These are phyloP conservation scores for Ceratocystis alfenasii DNA, from an alignment of 2,329 filamentous ascomycete genomes.

Conservation along the genomic window DNA sequence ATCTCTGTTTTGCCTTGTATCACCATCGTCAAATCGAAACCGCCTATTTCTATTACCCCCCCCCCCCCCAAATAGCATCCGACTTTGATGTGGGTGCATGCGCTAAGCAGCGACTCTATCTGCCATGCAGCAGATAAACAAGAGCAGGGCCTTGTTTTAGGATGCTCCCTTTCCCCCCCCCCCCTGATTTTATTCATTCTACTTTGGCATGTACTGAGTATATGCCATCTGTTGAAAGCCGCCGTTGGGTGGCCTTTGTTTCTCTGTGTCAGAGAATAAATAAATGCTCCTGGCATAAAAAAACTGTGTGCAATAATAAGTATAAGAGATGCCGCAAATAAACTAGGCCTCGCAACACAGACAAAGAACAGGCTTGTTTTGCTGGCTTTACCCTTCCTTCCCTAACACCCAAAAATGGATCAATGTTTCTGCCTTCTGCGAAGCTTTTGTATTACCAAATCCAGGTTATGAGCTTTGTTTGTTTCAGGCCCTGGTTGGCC, in stretches of 20 bases:
- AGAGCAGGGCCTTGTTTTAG: too few species aligned
- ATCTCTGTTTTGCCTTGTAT: constrained; percentile 1
- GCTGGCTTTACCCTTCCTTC: too few species aligned
- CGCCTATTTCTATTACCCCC: not conserved
- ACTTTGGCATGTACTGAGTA: too few species aligned
- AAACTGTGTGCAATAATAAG: not conserved
- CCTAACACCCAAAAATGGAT: not conserved
- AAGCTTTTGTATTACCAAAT: not conserved
- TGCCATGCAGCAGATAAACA: too few species aligned
- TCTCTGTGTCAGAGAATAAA: not conserved
- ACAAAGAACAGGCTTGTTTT: not conserved
- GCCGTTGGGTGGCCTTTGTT: not conserved
- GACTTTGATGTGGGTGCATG: too few species aligned
- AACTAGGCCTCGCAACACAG: not conserved
- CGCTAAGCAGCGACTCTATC: too few species aligned
- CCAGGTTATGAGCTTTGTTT: not conserved
- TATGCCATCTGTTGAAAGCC: not conserved
- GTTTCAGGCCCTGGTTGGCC: not conserved
- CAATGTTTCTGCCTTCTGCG: not conserved
- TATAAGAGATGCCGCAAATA: not conserved
- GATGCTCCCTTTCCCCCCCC: too few species aligned
- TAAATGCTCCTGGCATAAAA: not conserved
- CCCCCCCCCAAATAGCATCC: too few species aligned
- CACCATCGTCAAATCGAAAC: not conserved
- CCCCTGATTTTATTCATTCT: too few species aligned